Evolutionary conservation across 495 filamentous ascomycete genomes (phyloP).

Genomic region (Xylaria sp.): DNA sequence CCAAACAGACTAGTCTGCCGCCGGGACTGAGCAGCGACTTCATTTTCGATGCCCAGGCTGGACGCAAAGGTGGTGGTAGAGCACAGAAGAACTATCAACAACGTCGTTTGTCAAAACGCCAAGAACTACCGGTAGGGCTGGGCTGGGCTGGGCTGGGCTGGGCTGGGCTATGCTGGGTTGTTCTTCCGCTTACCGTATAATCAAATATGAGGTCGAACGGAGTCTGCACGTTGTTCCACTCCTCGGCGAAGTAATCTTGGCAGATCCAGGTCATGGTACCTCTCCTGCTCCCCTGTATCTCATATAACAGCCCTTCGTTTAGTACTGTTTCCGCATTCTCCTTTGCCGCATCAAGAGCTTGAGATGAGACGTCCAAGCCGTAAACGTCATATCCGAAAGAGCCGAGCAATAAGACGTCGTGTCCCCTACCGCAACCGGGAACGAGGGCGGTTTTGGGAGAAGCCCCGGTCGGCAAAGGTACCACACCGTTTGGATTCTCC

Average conservation of each 20-base stretch:
- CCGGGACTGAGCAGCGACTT: slow-evolving; percentile 65
- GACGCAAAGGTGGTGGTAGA: slow-evolving; percentile 67
- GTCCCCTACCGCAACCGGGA: slow-evolving; percentile 77
- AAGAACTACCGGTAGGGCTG: not conserved
- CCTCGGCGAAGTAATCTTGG: slow-evolving; percentile 77
- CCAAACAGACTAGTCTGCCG: slow-evolving; percentile 75
- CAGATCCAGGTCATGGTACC: slow-evolving; percentile 66
- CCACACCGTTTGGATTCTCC: slow-evolving; percentile 47
- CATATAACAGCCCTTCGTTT: slow-evolving; percentile 48
- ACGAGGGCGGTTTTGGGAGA: slow-evolving; percentile 63
- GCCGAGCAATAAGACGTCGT: slow-evolving; percentile 75
- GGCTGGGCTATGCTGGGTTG: too few relatives aligned
- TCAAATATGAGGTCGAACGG: slow-evolving; percentile 84
- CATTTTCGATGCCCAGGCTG: slow-evolving; percentile 74
- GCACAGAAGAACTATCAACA: slow-evolving; percentile 73
- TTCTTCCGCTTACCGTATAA: slow-evolving; percentile 70
- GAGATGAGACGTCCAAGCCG: slow-evolving; percentile 70
- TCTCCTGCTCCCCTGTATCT: slow-evolving; percentile 52
- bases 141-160: too few relatives aligned
- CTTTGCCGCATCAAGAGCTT: slow-evolving; percentile 62
- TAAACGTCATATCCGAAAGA: slow-evolving; percentile 75
- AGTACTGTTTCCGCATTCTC: slow-evolving; percentile 49
- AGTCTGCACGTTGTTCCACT: slow-evolving; percentile 60
- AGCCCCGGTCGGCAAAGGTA: slow-evolving; percentile 49
- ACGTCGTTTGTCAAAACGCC: slow-evolving; percentile 14